phyloP scores from a whole-genome alignment of 345 rosid species.

The Camelina neglecta region DNA sequence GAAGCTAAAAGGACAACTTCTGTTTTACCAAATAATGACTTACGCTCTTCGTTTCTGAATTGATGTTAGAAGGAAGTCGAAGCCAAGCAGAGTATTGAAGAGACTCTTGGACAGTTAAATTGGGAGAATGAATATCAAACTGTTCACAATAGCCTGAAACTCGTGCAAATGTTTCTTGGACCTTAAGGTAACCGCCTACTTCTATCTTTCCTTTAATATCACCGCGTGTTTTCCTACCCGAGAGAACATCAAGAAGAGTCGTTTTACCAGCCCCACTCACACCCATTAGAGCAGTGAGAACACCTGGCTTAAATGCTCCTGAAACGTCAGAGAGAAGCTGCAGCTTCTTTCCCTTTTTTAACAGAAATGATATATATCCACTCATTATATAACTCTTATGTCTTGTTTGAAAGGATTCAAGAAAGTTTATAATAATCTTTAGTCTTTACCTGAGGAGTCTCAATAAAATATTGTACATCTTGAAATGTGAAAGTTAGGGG shows the following conservation, averaged over 20 bases:
- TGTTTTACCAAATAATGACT: not conserved
- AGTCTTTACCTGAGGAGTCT: slow-evolving; percentile 50
- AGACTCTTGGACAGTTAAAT: slow-evolving; percentile 61
- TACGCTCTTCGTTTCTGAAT: slow-evolving; percentile 36
- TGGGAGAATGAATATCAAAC: slow-evolving; percentile 66
- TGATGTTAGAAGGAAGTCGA: slow-evolving; percentile 47
- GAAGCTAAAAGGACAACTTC: not conserved
- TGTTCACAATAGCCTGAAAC: slow-evolving; percentile 72
- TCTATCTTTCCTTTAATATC: slow-evolving; percentile 56
- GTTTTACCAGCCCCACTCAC: slow-evolving; percentile 82
- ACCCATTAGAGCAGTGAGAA: slow-evolving; percentile 72
- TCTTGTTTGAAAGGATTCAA: slow-evolving; percentile 43
- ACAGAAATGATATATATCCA: slow-evolving; percentile 10
- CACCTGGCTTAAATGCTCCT: slow-evolving; percentile 68
- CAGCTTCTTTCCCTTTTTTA: slow-evolving; percentile 49
- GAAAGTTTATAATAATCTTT: slow-evolving; percentile 3
- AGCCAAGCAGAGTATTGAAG: slow-evolving; percentile 61
- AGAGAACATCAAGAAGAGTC: slow-evolving; percentile 71
- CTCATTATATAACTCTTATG: slow-evolving; percentile 34
- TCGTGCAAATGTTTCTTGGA: slow-evolving; percentile 65
- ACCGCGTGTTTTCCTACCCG: slow-evolving; percentile 65
- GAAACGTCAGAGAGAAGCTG: slow-evolving; percentile 60
- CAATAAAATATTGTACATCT: slow-evolving; percentile 62
- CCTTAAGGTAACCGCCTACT: slow-evolving; percentile 60
- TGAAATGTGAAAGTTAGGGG: slow-evolving; percentile 62